These are phyloP conservation scores for Breviolum minutum DNA, from an alignment of 73 alveolate genomes.

Conservation along the genomic window DNA sequence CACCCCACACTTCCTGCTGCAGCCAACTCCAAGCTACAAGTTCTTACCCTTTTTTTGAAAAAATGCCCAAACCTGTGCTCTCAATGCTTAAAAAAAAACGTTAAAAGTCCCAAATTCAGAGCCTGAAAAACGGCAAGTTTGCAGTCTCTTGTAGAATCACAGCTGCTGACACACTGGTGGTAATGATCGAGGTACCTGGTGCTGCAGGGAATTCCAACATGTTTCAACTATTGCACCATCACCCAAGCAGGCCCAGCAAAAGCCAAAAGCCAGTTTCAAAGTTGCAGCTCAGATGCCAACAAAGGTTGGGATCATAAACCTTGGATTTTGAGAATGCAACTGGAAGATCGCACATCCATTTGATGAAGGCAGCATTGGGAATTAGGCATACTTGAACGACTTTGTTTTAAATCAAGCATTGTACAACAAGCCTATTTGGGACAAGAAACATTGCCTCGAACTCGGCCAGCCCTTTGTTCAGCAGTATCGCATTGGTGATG, in stretches of 20 bases:
- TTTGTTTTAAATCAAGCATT: not conserved
- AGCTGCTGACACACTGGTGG: conserved; percentile 68
- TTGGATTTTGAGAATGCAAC: not conserved
- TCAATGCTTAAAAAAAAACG: not conserved
- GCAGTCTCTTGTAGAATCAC: conserved; percentile 81
- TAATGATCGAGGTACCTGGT: conserved; percentile 80
- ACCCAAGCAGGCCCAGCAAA: not conserved
- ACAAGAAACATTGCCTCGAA: conserved; percentile 80
- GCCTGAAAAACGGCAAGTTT: conserved; percentile 37
- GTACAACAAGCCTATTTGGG: not conserved
- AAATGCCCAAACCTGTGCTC: too few relatives aligned
- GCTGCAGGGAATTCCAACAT: not conserved
- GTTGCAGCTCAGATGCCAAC: conserved; percentile 73
- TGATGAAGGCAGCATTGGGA: not conserved
- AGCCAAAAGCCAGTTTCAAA: not conserved
- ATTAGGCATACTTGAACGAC: not conserved
- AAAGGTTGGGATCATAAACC: conserved; percentile 90
- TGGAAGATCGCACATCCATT: not conserved
- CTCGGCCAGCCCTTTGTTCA: conserved; percentile 77
- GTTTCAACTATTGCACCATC: not conserved
- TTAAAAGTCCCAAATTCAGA: not conserved
- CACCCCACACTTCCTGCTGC: too few relatives aligned
- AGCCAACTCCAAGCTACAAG: too few relatives aligned
- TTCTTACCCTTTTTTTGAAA: too few relatives aligned
- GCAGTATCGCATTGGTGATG: conserved; percentile 39